Conservation (phyloP, 371 early-diverging fungal genomes). For the Chytridiales sp. region DNA sequence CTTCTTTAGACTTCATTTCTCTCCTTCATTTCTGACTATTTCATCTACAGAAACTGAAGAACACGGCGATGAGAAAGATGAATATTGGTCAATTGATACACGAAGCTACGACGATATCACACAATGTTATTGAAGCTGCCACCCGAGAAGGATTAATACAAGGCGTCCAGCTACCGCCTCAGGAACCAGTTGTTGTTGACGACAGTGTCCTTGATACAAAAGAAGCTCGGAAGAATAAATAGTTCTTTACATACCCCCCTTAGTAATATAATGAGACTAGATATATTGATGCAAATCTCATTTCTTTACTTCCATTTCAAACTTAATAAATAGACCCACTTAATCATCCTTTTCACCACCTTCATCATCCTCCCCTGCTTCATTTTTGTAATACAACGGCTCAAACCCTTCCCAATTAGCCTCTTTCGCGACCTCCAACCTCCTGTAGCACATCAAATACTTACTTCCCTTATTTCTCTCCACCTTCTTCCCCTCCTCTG, state of each 20-base stretch:
- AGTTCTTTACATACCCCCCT: neutral
- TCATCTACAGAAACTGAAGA: neutral
- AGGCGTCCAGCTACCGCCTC: neutral
- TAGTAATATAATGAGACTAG: neutral
- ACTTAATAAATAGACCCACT: neutral
- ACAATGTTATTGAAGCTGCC: constrained; percentile 6
- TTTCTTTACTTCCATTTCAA: neutral
- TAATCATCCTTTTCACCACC: constrained; percentile 21
- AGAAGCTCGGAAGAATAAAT: neutral
- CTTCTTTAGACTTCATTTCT: neutral
- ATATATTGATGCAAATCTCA: neutral
- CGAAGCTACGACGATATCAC: neutral
- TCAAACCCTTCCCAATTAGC: constrained; percentile 39
- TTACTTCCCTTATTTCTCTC: constrained; percentile 92
- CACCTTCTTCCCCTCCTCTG: constrained; percentile 98
- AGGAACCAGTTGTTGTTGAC: neutral
- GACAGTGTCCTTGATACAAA: neutral
- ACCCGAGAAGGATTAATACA: constrained; percentile 1
- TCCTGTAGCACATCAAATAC: constrained; percentile 86
- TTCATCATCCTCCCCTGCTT: constrained; percentile 24
- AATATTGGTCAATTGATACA: neutral
- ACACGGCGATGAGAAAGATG: neutral
- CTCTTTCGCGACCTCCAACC: constrained; percentile 39
- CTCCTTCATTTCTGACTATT: neutral
- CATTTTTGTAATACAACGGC: constrained; percentile 27